Conservation (phyloP, 2,329 filamentous ascomycete genomes). For the Ramichloridium luteum region DNA sequence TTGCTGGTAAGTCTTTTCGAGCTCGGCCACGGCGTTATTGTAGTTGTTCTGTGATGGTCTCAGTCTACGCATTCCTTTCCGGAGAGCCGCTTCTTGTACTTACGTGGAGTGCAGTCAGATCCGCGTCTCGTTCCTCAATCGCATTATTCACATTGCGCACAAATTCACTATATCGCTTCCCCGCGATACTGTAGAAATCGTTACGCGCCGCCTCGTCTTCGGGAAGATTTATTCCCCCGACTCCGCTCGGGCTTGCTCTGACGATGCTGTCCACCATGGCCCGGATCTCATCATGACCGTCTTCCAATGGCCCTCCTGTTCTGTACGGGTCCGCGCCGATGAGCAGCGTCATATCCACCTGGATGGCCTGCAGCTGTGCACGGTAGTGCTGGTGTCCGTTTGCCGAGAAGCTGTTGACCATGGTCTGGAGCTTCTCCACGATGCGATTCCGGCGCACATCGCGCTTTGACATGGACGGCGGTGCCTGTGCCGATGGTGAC, state of each 20-base stretch:
- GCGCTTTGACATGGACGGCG: conserved; percentile 57
- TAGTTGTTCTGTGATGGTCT: conserved; percentile 42
- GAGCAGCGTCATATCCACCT: conserved; percentile 78
- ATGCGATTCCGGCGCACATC: conserved; percentile 81
- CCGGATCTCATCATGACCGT: conserved; percentile 52
- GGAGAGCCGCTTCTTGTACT: conserved; percentile 17
- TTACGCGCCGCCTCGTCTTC: conserved; percentile 47
- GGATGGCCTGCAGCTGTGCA: conserved; percentile 81
- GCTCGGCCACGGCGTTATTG: conserved; percentile 42
- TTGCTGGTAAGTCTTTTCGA: conserved; percentile 46
- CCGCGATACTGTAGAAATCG: conserved; percentile 53
- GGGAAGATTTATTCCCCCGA: conserved; percentile 26
- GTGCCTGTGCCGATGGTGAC: conserved; percentile 27
- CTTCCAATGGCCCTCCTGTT: conserved; percentile 53
- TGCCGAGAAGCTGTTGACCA: conserved; percentile 65
- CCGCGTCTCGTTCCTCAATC: conserved; percentile 75
- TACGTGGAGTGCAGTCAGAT: conserved; percentile 72
- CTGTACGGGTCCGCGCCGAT: conserved; percentile 70
- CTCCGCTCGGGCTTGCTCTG: conserved; percentile 12
- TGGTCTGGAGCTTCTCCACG: conserved; percentile 61
- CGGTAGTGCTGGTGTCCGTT: conserved; percentile 77
- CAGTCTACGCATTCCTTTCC: not conserved
- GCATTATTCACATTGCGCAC: conserved; percentile 76
- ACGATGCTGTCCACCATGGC: conserved; percentile 41
- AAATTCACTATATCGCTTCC: conserved; percentile 74